Base-by-base conservation (phyloP, 1,284 basidiomycete species). In the Dichomitus squalens region DNA sequence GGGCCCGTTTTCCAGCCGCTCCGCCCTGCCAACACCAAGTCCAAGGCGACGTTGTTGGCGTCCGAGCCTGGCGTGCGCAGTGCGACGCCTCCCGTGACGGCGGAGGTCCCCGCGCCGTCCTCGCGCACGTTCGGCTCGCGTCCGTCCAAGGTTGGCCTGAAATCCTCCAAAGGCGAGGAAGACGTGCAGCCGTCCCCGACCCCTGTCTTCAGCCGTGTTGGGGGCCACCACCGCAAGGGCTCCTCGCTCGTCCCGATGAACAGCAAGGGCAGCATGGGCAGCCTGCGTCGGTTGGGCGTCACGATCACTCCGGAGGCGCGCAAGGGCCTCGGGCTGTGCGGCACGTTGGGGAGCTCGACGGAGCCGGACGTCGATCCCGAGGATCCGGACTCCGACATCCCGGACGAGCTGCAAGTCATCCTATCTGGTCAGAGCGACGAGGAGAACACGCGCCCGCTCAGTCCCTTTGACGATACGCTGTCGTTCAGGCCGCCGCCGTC, bases 341-440 rank as follows among this genome's bases (percentile, higher is more conserved):
- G 85, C 1, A 88, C 87, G 0, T 79, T 90, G 74, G 86, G 86
- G 8, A 81, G 81, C 0, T 76, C 79, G 38, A 67, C 71, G 0
- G 77, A 77, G 52, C 69, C 70, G 4, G 76, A 79, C 14, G 62
- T 80, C 6, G 79, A 86, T 40, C 77, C 73, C 3, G 81, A 81
- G 8, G 84, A 88, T 66, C 84, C 82, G 0, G 85, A 90, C 64
- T 88, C 84, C 1, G 90, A 92, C 64, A 87, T 92, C 29, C 88
- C 90, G 0, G 81, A 88, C 47, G 90, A 92, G 68, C 70, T 92
- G 49, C 84, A 85, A 61, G 76, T 77, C 14, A 84, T 92, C 48
- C 69, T 92, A n/a, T 76, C 81, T 1, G 73, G 70, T 16, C 77
- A 79, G 54, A 76, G 75, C 20, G 80, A 82, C 55, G 61, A 56